Base-by-base conservation (phyloP, 176 grass and related monocot species). In the Phoenix dactylifera region DNA sequence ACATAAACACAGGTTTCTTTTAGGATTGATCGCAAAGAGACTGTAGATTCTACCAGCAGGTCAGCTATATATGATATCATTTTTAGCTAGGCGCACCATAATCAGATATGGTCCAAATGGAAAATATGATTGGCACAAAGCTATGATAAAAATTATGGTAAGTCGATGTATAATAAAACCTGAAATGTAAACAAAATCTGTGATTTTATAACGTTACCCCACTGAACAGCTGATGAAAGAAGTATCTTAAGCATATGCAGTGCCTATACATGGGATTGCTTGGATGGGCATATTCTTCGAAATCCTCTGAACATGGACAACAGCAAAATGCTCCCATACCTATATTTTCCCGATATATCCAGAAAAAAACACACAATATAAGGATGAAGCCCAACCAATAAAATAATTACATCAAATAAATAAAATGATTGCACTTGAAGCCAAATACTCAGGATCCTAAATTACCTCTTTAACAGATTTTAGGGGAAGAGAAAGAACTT, bases 241-340 rank as follows among this genome's bases (percentile, higher is more conserved):
- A 75, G 59, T 85, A 83, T 80, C 89, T 82, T 22, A 95, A 72
- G 57, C 75, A 82, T 52, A 89, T 62, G 65, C 89, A 82, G 22
- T 89, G 85, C 62, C 85, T 80, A 72, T 72, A 89, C 73, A 95
- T 52, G 68, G 81, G 75, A 59, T 95, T 89, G 70, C 76, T 85
- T 52, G 89, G 78, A 76, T 89, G 82, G 15, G 77, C 78, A 57
- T 82, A 89, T 58, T 85, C 89, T 64, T 95, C 89, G 64, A 85
- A 80, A 67, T 85, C 85, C 17, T 95, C 85, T 0, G 82, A 68
- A 64, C 81, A 82, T 16, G 71, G 60, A 62, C 89, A 89, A 54
- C 89, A 95, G 65, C 85, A 95, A 70, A 89, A 85, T 55, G 78
- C 89, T 54, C 85, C 77, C 89, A 95, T 95, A 50, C 44, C 72